Percentiles rank a stretch among this genome's conserved stretches.
Conservation (phyloP, 352 stramenopile species). For the Pythium insidiosum region DNA sequence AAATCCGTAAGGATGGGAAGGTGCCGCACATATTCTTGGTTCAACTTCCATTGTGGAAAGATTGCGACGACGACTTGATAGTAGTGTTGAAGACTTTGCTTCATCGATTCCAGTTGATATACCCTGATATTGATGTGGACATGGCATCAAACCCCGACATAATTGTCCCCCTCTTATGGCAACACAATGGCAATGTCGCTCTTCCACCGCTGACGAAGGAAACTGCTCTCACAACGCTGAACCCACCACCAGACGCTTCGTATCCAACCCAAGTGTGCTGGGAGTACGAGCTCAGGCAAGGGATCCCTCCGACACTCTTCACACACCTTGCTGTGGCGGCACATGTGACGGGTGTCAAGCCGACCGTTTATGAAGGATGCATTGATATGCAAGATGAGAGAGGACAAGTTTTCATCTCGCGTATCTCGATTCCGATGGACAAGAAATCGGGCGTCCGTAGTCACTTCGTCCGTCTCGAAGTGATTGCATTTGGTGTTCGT, state of each 20-base stretch:
- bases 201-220: slow-evolving; percentile 1
- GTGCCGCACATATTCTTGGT: slow-evolving; percentile 5
- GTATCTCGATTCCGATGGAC: too few relatives aligned
- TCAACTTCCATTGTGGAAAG: slow-evolving; percentile 7
- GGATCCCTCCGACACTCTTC: slow-evolving; percentile 20
- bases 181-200: background rate
- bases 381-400: too few relatives aligned
- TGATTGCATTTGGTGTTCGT: too few relatives aligned
- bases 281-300: slow-evolving; percentile 18
- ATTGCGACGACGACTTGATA: slow-evolving; percentile 16
- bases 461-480: too few relatives aligned
- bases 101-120: slow-evolving; percentile 16
- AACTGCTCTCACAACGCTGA: too few relatives aligned
- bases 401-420: too few relatives aligned
- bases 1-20: background rate
- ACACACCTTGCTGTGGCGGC: too few relatives aligned
- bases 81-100: slow-evolving; percentile 21
- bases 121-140: slow-evolving; percentile 6
- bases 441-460: too few relatives aligned
- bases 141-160: slow-evolving; percentile 12
- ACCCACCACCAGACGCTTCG: background rate
- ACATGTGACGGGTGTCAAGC: too few relatives aligned
- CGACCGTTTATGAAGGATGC: too few relatives aligned
- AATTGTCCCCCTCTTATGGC: slow-evolving; percentile 8
- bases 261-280: slow-evolving; percentile 10